phyloP scores from a whole-genome alignment of 176 grass and related monocot species.

The Triticum timopheevii region DNA sequence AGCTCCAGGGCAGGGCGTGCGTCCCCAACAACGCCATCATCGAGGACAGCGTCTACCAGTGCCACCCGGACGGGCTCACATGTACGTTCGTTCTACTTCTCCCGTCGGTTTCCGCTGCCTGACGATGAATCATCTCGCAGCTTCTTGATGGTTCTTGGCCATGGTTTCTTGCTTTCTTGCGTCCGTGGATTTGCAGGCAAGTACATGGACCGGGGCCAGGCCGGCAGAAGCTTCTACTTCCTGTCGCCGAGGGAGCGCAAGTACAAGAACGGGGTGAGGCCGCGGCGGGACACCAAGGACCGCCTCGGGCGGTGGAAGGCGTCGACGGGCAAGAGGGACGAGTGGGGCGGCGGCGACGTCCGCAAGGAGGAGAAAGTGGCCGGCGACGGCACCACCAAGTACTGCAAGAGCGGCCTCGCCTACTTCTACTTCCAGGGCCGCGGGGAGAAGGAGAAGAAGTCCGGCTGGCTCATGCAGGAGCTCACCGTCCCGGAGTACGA shows the following conservation, averaged over 20 bases:
- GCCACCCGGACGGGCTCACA: slow-evolving; percentile 20
- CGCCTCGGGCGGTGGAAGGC: slow-evolving; percentile 35
- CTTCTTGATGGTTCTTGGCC: not conserved
- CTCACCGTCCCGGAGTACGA: slow-evolving; percentile 8
- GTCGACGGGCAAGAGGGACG: not conserved
- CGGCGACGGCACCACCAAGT: not conserved
- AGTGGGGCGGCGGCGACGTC: not conserved
- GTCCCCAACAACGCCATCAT: slow-evolving; percentile 9
- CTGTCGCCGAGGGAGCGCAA: slow-evolving; percentile 43
- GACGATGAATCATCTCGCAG: not conserved
- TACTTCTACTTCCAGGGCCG: slow-evolving; percentile 33
- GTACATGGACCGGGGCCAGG: not conserved
- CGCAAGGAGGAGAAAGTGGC: not conserved
- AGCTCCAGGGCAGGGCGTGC: not conserved
- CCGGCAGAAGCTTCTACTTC: slow-evolving; percentile 22
- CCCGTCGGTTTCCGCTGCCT: not conserved
- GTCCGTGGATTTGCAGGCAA: not conserved
- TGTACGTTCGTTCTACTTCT: not conserved
- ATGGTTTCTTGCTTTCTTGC: not conserved
- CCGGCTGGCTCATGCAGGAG: slow-evolving; percentile 50
- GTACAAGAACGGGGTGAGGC: slow-evolving; percentile 15
- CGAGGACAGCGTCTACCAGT: slow-evolving; percentile 22
- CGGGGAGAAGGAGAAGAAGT: not conserved
- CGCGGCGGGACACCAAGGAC: slow-evolving; percentile 29
- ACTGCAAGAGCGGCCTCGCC: slow-evolving; percentile 1